Base-by-base conservation (phyloP, 768 basidiomycete species). In the Collybiopsis confluens region DNA sequence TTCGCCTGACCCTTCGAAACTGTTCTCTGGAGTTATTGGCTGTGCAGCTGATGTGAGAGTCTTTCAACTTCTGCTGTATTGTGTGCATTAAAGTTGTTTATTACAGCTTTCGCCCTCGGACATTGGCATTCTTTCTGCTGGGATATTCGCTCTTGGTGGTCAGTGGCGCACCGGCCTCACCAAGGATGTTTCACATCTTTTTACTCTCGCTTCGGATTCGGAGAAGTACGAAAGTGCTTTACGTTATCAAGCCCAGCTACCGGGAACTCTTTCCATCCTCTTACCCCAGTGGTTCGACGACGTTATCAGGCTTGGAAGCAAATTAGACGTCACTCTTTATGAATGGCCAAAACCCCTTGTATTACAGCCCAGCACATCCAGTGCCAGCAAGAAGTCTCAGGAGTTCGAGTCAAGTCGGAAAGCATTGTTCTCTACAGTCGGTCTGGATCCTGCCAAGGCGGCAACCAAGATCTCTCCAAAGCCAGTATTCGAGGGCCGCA, bases 221-320 rank as follows among this genome's bases (percentile, higher is more conserved):
- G 65, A 73, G 26, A 85, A 83, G 64, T 84, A 80, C 54, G 60
- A 64, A 8, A 74, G 73, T 1, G 79, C 78, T 3, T 70, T 86
- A 58, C 81, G 86, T 58, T 84, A 79, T 65, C 77, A 81, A 47
- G 66, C 78, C 2, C 70, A 77, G 45, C 84, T 83, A 0, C 68
- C 73, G 15, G 26, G 16, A 9, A 33, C 33, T 8, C 79, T 94
- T 61, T 81, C 77, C 46, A 72, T 92, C 9, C 62, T 97, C n/a
- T 76, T 92, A 0, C 94, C 93, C 0, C 90, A 94, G 58, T 97
- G 94, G 93, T 94, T 94, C 56, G 90, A 94, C 60, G 91, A 93
- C 59, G 77, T 78, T 2, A 76, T 88, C 21, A 74, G 80, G 13
- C 71, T 90, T 13, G 83, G 81, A 3, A 61, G 77, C 11, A 68